A percentile compares a stretch with the other conserved stretches of the same genome.
Conservation (phyloP, 225 moss, liverwort and hornwort genomes). For the Takakia lepidozioides region DNA sequence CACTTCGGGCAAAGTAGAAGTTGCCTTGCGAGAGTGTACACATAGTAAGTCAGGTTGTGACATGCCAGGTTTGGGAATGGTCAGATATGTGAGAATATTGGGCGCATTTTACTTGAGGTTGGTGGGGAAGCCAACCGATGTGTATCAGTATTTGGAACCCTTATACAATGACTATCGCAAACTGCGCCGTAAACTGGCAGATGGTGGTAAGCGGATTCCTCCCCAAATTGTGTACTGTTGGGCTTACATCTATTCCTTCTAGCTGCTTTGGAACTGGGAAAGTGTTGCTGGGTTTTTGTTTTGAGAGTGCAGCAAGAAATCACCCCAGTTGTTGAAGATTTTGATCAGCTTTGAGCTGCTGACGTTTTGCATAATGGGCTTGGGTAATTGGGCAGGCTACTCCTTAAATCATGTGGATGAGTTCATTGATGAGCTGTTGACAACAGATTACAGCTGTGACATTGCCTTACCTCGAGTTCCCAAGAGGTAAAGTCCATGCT, state of each 20-base stretch:
- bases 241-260: too few relatives aligned
- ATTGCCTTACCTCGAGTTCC: conserved; percentile 97
- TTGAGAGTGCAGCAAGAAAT: too few relatives aligned
- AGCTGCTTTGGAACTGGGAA: too few relatives aligned
- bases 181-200: conserved; percentile 61
- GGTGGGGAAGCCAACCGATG: conserved; percentile 98
- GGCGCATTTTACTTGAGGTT: conserved; percentile 97
- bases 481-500: conserved; percentile 49
- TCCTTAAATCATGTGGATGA: conserved; percentile 84
- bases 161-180: conserved; percentile 98
- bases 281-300: too few relatives aligned
- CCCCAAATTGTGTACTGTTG: too few relatives aligned
- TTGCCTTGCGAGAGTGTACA: too few relatives aligned
- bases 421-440: conserved; percentile 87
- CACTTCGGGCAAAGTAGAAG: too few relatives aligned
- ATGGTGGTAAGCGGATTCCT: conserved; percentile 56
- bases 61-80: conserved; percentile 4
- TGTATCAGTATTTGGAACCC: conserved; percentile 97
- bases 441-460: conserved; percentile 92
- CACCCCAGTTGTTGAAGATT: too few relatives aligned
- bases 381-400: conserved; percentile 43
- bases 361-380: too few relatives aligned
- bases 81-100: conserved; percentile 94
- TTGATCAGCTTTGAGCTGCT: too few relatives aligned
- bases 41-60: too few relatives aligned